A percentile compares a stretch with the other conserved stretches of the same genome.
phyloP scores from a whole-genome alignment of 805 yeast genomes.

The Wickerhamiella galacta region DNA sequence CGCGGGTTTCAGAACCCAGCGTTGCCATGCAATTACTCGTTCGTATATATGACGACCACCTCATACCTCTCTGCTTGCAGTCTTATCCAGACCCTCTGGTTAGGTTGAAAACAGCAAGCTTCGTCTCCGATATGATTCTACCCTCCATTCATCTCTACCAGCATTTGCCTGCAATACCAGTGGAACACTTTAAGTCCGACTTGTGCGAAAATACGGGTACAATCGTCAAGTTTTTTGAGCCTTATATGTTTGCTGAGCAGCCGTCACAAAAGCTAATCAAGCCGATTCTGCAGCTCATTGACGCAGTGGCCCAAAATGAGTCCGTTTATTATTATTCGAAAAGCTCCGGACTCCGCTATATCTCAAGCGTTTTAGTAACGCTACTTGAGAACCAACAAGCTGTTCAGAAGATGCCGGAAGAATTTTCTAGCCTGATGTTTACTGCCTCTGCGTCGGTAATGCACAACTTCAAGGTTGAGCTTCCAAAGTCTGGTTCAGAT shows the following conservation, averaged over 20 bases:
- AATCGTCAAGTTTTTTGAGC: neutral
- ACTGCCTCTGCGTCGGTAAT: neutral
- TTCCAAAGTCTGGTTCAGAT: neutral
- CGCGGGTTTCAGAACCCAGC: too few relatives aligned
- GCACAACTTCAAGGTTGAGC: neutral
- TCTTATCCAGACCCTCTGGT: too few relatives aligned
- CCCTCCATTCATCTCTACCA: too few relatives aligned
- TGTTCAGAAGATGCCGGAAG: neutral
- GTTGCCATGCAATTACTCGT: too few relatives aligned
- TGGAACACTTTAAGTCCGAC: neutral
- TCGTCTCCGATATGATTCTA: too few relatives aligned
- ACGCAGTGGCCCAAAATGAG: neutral
- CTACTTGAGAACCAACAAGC: neutral
- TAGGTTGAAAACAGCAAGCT: too few relatives aligned
- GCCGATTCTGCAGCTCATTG: neutral
- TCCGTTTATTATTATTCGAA: neutral
- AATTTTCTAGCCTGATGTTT: neutral
- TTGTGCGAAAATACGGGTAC: neutral
- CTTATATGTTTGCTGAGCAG: neutral
- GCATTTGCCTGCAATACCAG: too few relatives aligned
- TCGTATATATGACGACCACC: too few relatives aligned
- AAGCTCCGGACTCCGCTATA: neutral
- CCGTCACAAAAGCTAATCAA: neutral
- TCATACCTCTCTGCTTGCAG: too few relatives aligned
- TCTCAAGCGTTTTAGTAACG: neutral